These are phyloP conservation scores for Barnettozyma populi DNA, from an alignment of 805 yeast species.

Conservation along the genomic window DNA sequence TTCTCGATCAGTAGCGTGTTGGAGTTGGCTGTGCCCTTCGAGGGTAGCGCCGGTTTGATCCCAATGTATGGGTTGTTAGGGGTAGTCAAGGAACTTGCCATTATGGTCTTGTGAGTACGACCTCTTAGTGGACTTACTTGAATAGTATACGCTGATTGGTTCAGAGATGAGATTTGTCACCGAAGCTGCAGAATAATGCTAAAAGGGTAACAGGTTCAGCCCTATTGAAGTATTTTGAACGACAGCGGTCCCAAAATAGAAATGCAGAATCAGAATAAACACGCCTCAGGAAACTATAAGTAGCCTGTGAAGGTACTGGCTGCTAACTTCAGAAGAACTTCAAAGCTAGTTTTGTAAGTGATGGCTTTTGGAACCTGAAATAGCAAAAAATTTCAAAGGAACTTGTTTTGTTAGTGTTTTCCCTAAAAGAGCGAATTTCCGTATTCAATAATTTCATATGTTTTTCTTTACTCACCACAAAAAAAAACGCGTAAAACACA, in stretches of 20 bases:
- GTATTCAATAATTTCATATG: slow-evolving; percentile 1
- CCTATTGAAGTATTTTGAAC: neutral
- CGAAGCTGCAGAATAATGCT: neutral
- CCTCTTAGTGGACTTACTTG: neutral
- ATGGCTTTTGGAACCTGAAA: neutral
- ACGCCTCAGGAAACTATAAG: too few species aligned
- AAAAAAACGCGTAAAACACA: slow-evolving; percentile 4
- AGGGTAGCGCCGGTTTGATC: slow-evolving; percentile 38
- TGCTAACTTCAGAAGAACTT: neutral
- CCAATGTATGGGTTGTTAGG: slow-evolving; percentile 32
- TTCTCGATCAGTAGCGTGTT: slow-evolving; percentile 26
- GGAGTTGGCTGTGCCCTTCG: slow-evolving; percentile 27
- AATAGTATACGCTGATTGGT: neutral
- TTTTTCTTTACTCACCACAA: neutral
- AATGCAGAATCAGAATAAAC: neutral
- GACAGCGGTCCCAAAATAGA: neutral
- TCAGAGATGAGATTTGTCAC: neutral
- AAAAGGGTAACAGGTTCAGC: neutral
- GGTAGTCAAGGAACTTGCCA: neutral
- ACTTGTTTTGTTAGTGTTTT: neutral
- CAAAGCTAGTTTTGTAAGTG: neutral
- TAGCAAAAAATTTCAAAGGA: neutral
- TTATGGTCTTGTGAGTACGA: neutral
- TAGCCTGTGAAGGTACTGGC: neutral
- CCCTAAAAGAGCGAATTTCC: neutral